Conservation (phyloP, 306 rosid genomes). For the Malus domestica region ASM211411v1 NC_041789.1:21859501-21860000, state of each 20-base stretch:
- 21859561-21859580: not conserved
- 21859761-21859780: not conserved
- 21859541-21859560: not conserved
- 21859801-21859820: not conserved
- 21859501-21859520: not conserved
- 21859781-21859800: not conserved
- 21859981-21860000: conserved; percentile 2
- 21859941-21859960: not conserved
- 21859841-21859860: not conserved
- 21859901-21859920: not conserved
- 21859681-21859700: not conserved
- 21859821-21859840: not conserved
- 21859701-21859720: not conserved
- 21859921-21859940: not conserved
- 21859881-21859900: not conserved
- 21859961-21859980: not conserved
- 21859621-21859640: not conserved
- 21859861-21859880: not conserved
- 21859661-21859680: not conserved
- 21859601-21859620: not conserved
- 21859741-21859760: not conserved
- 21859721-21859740: not conserved
- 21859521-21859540: not conserved
- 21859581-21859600: not conserved
- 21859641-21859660: not conserved